These are phyloP conservation scores for Pulicaria dysenterica DNA, from an alignment of 129 eudicot species.

Conservation along the genomic window DNA sequence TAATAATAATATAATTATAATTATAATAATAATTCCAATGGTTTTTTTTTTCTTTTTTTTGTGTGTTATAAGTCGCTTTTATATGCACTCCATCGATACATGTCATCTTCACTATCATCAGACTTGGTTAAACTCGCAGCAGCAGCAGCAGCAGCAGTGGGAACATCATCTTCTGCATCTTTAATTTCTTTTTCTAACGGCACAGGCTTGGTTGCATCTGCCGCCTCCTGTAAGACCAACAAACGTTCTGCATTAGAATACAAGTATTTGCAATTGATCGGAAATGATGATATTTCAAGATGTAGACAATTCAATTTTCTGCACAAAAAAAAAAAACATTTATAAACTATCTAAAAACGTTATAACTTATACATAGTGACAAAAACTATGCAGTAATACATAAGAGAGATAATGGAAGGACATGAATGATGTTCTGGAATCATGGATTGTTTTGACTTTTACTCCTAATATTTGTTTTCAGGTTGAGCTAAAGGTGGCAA, in stretches of 20 bases:
- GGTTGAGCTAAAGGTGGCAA: too few relatives aligned
- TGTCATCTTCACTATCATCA: constrained; percentile 56
- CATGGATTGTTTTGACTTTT: too few relatives aligned
- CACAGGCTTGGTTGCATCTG: constrained; percentile 30
- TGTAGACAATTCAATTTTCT: neutral
- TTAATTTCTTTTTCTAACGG: constrained; percentile 34
- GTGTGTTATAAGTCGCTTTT: constrained; percentile 47
- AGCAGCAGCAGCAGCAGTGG: constrained; percentile 8
- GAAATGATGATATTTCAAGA: neutral
- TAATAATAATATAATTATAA: too few relatives aligned
- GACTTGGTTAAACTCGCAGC: constrained; percentile 48
- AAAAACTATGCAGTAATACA: neutral
- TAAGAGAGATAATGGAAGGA: too few relatives aligned
- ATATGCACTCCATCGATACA: constrained; percentile 47
- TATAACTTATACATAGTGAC: neutral
- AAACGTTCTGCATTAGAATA: neutral
- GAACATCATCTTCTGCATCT: constrained; percentile 24
- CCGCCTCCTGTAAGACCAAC: constrained; percentile 40
- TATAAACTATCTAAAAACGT: too few relatives aligned
- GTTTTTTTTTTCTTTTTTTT: too few relatives aligned
- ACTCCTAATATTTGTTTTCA: too few relatives aligned
- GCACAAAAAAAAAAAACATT: neutral
- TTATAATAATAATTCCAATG: too few relatives aligned
- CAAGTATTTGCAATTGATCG: neutral
- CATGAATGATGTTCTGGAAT: neutral